Evolutionary conservation across 768 basidiomycete genomes (phyloP).

Genomic region (Amanita muscaria): DNA sequence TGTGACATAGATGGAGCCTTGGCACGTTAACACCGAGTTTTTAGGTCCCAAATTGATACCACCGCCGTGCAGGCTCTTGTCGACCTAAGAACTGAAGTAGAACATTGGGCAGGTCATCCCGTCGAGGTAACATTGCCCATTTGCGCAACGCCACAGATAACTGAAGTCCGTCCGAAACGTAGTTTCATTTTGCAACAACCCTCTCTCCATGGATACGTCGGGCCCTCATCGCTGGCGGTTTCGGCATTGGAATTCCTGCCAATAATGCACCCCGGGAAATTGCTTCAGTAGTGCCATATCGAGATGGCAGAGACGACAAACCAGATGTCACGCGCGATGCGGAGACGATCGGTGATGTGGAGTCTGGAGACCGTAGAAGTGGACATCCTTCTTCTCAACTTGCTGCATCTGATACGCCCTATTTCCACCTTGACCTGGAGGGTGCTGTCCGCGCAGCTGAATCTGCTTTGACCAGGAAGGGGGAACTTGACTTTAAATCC

Average conservation of each 20-base stretch:
- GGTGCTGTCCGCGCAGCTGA: constrained; percentile 68
- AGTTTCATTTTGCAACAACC: constrained; percentile 93
- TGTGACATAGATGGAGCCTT: neutral
- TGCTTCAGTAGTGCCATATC: constrained; percentile 68
- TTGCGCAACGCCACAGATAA: too few species aligned
- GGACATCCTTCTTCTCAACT: constrained; percentile 29
- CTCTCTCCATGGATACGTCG: constrained; percentile 93
- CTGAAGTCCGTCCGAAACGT: too few species aligned
- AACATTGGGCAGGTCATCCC: constrained; percentile 72
- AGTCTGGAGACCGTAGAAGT: constrained; percentile 29
- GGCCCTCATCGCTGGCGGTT: constrained; percentile 82
- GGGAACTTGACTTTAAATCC: neutral
- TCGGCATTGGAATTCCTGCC: constrained; percentile 58
- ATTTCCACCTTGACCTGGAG: constrained; percentile 86
- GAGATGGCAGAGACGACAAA: constrained; percentile 28
- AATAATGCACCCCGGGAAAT: constrained; percentile 48
- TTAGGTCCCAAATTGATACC: constrained; percentile 80
- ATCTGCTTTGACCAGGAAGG: constrained; percentile 22
- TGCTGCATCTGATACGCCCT: constrained; percentile 53
- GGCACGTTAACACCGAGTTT: neutral
- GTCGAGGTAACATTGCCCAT: constrained; percentile 66
- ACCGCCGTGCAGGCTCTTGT: constrained; percentile 88
- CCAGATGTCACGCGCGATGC: constrained; percentile 16
- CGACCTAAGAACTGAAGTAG: constrained; percentile 81
- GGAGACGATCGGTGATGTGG: constrained; percentile 19